Base-by-base conservation (phyloP, 306 rosid genomes). In the Lathyrus aphaca region DNA sequence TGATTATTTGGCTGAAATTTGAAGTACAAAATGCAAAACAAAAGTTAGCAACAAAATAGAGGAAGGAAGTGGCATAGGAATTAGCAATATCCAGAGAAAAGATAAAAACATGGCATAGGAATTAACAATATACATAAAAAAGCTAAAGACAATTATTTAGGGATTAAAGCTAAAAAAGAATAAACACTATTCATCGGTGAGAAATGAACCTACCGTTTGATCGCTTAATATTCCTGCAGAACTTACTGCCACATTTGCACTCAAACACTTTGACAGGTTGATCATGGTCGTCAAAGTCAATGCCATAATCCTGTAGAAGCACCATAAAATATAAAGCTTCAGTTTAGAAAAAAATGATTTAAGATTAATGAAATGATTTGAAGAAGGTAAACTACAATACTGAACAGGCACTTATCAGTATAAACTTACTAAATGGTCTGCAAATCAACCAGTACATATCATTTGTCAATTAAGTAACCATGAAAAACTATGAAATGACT, bases 171-270 rank as follows among this genome's bases (percentile, higher is more conserved):
- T 35, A 35, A 35, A 32, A 32, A 32, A 35, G 38, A 32, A 35
- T 35, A 35, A 35, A 35, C 10, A 60, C 45, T 57, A 19, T 42
- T 5, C 21, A 73, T 10, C 38, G n/a, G 21, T 11, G n/a, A 55
- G 30, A 68, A 14, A 65, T 66, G 61, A 69, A 81, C 97, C 80
- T 86, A 87, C 96, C 83, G 50, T 56, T 84, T 32, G 78, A 58
- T 13, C 97, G 86, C 84, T 83, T 87, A 86, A 86, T 87, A 73
- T 84, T 81, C 85, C 97, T 80, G 83, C 97, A 94, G 85, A 91
- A 91, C 75, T 83, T 86, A 77, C 99, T 94, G 77, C 96, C 95
- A 84, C 99, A 94, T 77, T 25, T 81, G 79, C 97, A 94, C 44
- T 65, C 77, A 68, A 91, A 91, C 21, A 79, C 72, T 84, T 83